Conservation (phyloP, 129 eudicot species). For the Flaveria brownii region DNA sequence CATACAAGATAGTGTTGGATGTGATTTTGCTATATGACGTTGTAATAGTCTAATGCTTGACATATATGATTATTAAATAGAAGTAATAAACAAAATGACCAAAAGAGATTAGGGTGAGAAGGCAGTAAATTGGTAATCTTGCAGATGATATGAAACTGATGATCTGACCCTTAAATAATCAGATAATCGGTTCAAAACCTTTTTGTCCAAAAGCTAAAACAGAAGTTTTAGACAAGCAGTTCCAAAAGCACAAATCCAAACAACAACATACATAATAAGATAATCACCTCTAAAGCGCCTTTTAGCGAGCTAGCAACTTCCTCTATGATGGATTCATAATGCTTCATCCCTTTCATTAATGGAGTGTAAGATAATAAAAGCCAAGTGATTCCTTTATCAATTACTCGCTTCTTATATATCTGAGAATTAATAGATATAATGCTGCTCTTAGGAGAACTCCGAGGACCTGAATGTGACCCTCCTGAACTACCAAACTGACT, state of each 20-base stretch:
- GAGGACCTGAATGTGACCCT: slow-evolving; percentile 43
- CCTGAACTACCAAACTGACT: slow-evolving; percentile 61
- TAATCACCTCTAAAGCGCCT: slow-evolving; percentile 79
- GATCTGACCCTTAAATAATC: not conserved
- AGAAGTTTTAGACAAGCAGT: not conserved
- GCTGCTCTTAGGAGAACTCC: slow-evolving; percentile 43
- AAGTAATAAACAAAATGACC: too few relatives aligned
- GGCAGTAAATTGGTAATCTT: not conserved
- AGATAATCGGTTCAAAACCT: not conserved
- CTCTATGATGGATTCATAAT: slow-evolving; percentile 55
- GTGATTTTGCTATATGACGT: not conserved
- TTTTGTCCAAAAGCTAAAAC: not conserved
- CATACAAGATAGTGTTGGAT: not conserved
- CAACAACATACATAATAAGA: not conserved
- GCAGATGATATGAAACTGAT: not conserved
- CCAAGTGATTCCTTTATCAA: slow-evolving; percentile 76
- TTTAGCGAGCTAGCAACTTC: slow-evolving; percentile 66
- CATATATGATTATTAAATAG: too few relatives aligned
- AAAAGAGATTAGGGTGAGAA: too few relatives aligned
- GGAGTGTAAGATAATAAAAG: slow-evolving; percentile 59
- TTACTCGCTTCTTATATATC: slow-evolving; percentile 64
- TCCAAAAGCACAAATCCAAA: slow-evolving; percentile 1
- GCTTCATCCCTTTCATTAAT: slow-evolving; percentile 43
- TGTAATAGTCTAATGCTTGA: too few relatives aligned
- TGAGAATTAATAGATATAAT: slow-evolving; percentile 51